Evolutionary conservation across 108 stramenopile species (phyloP), one percentile per base, ranked within the genome.

Genomic region (Cyclotella sp.): DNA sequence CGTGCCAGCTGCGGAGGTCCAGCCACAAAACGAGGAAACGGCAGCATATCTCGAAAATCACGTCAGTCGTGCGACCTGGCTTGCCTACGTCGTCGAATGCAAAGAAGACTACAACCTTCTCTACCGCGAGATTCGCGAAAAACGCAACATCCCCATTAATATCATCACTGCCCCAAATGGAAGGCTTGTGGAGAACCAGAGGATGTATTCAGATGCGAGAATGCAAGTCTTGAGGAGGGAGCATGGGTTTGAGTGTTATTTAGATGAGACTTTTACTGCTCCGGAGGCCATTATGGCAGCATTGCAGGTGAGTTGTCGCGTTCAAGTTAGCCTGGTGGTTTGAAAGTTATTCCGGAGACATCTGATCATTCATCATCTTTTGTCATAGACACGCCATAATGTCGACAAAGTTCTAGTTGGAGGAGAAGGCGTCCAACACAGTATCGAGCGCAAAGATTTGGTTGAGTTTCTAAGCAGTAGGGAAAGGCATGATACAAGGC

Each of bases 361-460:
- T 4, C 24, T 55, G 12, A 55, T n/a, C 19, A 39, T 62, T 62
- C 24, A 13, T 40, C 11, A 5, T 1, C 3, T 39, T 18, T 34
- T 13, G 3, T 18, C 16, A 18, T 40, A 62, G 14, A 73, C 63
- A 2, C 67, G 44, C 26, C 82, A 91, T 53, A 60, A 71, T 44
- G 87, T 96, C 11, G 85, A 97, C 68, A 84, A 76, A 27, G 93
- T 92, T 8, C 60, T 97, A 19, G 77, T 94, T 24, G 96, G 96
- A 51, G 75, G 75, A 27, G 93, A 94, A 0, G 61, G 68, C 21
- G 90, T 93, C 1, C 85, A 89, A 58, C 66, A 82, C 11, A 81
- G 83, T 34, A 40, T 96, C 28, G 88, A 89, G 53, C 79, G 77
- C 30, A 64, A 76, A 21, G 84, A 76, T 39, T 67, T 93, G 18